Evolutionary conservation across 164 flowering plant genomes (phyloP).

Genomic region (Kalanchoe fedtschenkoi): DNA sequence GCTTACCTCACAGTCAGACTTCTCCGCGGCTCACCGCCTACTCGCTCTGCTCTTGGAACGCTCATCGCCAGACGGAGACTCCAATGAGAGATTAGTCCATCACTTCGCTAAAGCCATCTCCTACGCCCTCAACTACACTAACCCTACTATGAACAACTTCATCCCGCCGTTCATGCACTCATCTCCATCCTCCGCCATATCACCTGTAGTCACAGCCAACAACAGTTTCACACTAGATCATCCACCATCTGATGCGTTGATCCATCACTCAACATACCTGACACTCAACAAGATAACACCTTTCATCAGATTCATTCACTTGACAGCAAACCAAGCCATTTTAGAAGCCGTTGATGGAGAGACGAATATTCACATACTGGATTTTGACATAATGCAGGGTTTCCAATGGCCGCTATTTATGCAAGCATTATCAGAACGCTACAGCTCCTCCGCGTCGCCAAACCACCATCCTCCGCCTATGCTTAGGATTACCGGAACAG

Average conservation of each 20-base stretch:
- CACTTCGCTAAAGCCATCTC: conserved; percentile 61
- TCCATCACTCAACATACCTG: conserved; percentile 51
- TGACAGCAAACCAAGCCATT: conserved; percentile 94
- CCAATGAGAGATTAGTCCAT: conserved; percentile 56
- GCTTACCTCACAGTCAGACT: conserved; percentile 45
- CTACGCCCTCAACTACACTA: conserved; percentile 29
- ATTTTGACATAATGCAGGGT: conserved; percentile 85
- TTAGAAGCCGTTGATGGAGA: conserved; percentile 63
- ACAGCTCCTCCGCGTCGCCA: conserved; percentile 10
- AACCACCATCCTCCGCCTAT: conserved; percentile 27
- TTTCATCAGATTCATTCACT: conserved; percentile 70
- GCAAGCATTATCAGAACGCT: conserved; percentile 69
- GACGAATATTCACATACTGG: conserved; percentile 56
- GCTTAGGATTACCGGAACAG: conserved; percentile 76
- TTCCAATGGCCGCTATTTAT: conserved; percentile 91
- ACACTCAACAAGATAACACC: conserved; percentile 80
- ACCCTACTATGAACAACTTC: conserved; percentile 3
- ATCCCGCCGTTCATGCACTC: not conserved
- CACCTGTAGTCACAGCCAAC: too few species aligned
- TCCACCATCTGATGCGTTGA: conserved; percentile 1
- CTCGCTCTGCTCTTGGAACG: conserved; percentile 42
- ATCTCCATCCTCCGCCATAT: not conserved
- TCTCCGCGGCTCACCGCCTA: conserved; percentile 50
- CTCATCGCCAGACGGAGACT: conserved; percentile 69
- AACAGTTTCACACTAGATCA: not conserved